Percentiles rank a stretch among this genome's conserved stretches.
phyloP scores from a whole-genome alignment of 2,329 filamentous ascomycete species.

The Botryotinia globosa region DNA sequence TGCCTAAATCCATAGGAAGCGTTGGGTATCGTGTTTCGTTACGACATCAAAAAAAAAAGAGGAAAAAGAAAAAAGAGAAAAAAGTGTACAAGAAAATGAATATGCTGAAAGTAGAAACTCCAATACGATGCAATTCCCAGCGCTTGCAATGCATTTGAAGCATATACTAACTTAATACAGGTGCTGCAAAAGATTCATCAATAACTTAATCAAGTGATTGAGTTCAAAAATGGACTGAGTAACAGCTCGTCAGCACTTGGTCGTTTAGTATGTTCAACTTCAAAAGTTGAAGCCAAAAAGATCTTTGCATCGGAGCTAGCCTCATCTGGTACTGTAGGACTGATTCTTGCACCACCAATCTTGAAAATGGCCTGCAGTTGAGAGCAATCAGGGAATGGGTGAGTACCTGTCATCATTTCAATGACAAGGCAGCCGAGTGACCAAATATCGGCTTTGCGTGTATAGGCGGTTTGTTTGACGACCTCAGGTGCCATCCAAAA shows the following conservation, averaged over 20 bases:
- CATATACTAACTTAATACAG: constrained; percentile 19
- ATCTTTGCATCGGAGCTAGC: constrained; percentile 79
- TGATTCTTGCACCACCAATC: constrained; percentile 84
- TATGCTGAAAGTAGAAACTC: constrained; percentile 15
- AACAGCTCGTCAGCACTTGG: constrained; percentile 91
- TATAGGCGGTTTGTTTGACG: constrained; percentile 96
- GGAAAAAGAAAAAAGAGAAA: constrained; percentile 6
- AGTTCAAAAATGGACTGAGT: constrained; percentile 75
- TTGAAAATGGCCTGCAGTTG: constrained; percentile 99
- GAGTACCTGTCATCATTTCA: constrained; percentile 97
- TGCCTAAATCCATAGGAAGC: constrained; percentile 18
- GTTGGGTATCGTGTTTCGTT: constrained; percentile 22
- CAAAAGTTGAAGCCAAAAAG: constrained; percentile 87
- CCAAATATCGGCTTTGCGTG: constrained; percentile 98
- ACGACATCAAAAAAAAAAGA: constrained; percentile 21
- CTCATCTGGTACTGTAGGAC: constrained; percentile 82
- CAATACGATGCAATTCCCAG: constrained; percentile 31
- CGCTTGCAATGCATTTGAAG: constrained; percentile 28
- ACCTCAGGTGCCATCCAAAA: constrained; percentile 99
- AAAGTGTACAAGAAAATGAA: constrained; percentile 23
- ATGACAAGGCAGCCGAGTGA: constrained; percentile 94
- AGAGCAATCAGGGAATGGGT: constrained; percentile 95
- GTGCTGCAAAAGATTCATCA: constrained; percentile 2
- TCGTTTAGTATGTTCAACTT: constrained; percentile 89
- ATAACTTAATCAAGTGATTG: constrained; percentile 52